A percentile compares a stretch with the other conserved stretches of the same genome.
Evolutionary conservation across 371 early-diverging fungal species (phyloP).

Genomic region (Zychaea mexicana): DNA sequence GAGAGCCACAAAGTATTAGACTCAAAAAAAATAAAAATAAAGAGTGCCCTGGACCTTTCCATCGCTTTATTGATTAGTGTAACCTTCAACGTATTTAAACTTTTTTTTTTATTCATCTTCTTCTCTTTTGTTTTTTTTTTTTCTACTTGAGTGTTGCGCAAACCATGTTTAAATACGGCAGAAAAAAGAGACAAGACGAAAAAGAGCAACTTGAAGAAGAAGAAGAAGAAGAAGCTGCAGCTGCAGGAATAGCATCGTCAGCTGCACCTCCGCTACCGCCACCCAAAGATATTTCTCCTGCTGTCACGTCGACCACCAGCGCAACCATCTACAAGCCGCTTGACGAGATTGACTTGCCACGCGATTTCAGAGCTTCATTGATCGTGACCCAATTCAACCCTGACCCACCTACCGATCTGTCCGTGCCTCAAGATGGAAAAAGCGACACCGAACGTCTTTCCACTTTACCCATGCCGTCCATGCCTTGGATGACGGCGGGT

Average conservation of each 20-base stretch:
- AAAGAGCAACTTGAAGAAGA: neutral
- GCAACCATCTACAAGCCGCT: constrained; percentile 18
- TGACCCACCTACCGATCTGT: constrained; percentile 1
- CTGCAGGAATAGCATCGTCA: too few species aligned
- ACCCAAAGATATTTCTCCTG: neutral
- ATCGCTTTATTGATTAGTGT: constrained; percentile 1
- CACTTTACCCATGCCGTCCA: neutral
- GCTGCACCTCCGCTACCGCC: neutral
- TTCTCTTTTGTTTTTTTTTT: neutral
- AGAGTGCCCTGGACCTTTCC: neutral
- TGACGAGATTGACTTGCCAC: constrained; percentile 35
- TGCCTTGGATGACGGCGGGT: neutral
- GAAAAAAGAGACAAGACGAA: constrained; percentile 2
- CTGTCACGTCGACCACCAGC: neutral
- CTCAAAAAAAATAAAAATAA: neutral
- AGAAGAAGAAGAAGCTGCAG: neutral
- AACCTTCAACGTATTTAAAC: neutral
- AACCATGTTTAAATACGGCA: neutral
- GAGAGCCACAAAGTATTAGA: neutral
- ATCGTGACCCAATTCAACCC: constrained; percentile 39
- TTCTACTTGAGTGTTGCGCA: neutral
- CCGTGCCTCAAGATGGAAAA: neutral
- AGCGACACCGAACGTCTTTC: neutral
- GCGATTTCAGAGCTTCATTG: constrained; percentile 50
- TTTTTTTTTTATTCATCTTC: neutral